Base-by-base conservation (phyloP, 768 basidiomycete genomes). In the Solioccasus polychromus region DNA sequence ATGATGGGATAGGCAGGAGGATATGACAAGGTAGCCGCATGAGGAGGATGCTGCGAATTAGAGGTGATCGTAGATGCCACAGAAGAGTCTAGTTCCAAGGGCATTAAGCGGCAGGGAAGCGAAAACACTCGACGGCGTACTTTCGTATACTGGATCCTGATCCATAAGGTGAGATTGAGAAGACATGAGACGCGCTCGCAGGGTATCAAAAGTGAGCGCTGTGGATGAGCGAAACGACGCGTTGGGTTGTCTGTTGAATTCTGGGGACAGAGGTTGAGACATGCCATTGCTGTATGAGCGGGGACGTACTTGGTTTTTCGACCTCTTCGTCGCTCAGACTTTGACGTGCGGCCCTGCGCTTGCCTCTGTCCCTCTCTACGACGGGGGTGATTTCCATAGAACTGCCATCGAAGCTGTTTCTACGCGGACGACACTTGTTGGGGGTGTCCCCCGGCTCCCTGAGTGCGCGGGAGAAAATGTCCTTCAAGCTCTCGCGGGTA, bases 251-350 rank as follows among this genome's bases (percentile, higher is more conserved):
- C 51, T 52, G 35, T 42, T 44, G 24, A 49, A 54, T 50, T 57
- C 63, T 66, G 40, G 41, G 19, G 35, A n/a, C 37, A n/a, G 9
- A 39, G 17, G 44, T 54, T 38, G 35, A 42, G 42, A 39, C n/a
- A 47, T 18, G 37, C 14, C 30, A 44, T 34, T 23, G 43, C 43
- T 42, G 48, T 35, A 58, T 26, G 45, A 26, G 30, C 18, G 42
- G 35, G 1, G 17, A 54, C 82, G 57, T 63, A 86, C 84, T 71
- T 44, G 72, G 56, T 50, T 72, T 73, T 28, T 83, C 83, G 3
- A 68, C 61, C 56, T 86, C 85, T 56, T 87, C 84, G 52, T 87
- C 85, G 55, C 83, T 85, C 52, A 81, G 48, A 57, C 81, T 86
- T 53, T 68, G 73, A 29, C 78, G 71, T 48, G 81, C 78, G 9